Base-by-base conservation (phyloP, 169 alveolate species). In the Cryptosporidium bovis region DNA sequence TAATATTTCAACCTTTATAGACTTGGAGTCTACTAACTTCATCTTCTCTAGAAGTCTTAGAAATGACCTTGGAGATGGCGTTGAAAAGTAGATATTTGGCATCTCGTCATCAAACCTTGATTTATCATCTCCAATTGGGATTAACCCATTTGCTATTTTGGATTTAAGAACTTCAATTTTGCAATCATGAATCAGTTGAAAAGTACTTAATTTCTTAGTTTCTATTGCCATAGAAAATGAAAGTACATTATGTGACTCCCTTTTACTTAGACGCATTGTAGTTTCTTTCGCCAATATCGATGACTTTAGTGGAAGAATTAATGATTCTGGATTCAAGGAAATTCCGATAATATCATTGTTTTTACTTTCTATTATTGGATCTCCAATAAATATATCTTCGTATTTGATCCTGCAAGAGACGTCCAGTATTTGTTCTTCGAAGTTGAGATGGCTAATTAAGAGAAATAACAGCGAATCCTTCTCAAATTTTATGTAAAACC, bases 261-360 rank as follows among this genome's bases (percentile, higher is more conserved):
- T 77, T 60, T 77, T 77, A 27, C 87, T 77, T 16, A 77, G 64
- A 6, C 87, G 33, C 64, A 77, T 16, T 3, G 77, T 77, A 13
- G 87, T 77, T 77, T 77, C 87, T 24, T 51, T 77, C 40, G 87
- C 87, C 40, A 77, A 62, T 44, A 62, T 44, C n/a, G 87, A 56
- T n/a, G 87, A 77, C 64, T 56, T 77, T 46, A 77, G 18, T 24
- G 87, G 87, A 16, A 77, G 64, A 62, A 77, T 46, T 27, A 77
- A 36, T 40, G 87, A 16, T 18, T 77, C 87, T 20, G 87, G 87
- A 51, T 77, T 77, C 33, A 77, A 60, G 24, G 60, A 58, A 15
- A 77, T 77, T 7, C 87, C 87, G 27, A 77, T 77, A 24, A 77
- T 60, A 50, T 60, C 64, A 4, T 77, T 60, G 64, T 77, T 56